phyloP scores from a whole-genome alignment of 2,329 filamentous ascomycete species.

The Cercospora sesami region DNA sequence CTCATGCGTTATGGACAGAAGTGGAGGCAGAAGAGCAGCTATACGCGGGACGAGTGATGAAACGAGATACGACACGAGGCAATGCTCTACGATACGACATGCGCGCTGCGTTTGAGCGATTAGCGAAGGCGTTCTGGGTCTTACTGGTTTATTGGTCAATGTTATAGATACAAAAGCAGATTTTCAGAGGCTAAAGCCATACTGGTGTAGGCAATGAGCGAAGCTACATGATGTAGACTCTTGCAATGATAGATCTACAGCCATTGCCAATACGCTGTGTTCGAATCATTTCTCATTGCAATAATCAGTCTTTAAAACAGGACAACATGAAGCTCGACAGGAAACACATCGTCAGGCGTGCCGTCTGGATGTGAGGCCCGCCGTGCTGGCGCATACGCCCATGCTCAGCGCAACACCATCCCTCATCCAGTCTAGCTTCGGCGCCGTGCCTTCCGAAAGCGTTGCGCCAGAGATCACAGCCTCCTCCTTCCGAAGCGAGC shows the following conservation, averaged over 20 bases:
- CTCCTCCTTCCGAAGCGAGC: neutral
- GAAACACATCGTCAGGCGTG: neutral
- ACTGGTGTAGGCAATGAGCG: neutral
- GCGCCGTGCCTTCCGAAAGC: neutral
- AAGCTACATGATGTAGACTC: neutral
- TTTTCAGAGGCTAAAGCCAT: neutral
- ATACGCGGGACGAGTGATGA: constrained; percentile 28
- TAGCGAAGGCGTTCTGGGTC: neutral
- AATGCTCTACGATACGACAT: constrained; percentile 20
- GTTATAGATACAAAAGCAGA: neutral
- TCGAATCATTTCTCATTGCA: neutral
- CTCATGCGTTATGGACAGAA: constrained; percentile 32
- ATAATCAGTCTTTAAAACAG: neutral
- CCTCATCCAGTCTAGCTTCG: neutral
- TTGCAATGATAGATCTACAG: neutral
- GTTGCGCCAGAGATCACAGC: neutral
- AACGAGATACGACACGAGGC: neutral
- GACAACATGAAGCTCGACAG: neutral
- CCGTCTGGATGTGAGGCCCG: neutral
- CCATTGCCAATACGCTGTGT: neutral
- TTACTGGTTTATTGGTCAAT: neutral
- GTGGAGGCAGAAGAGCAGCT: constrained; percentile 33
- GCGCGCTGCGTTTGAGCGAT: constrained; percentile 12
- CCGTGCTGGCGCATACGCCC: constrained; percentile 11
- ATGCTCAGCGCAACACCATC: constrained; percentile 3